Evolutionary conservation across 2,329 filamentous ascomycete genomes (phyloP).

Genomic region (Penicillium sp.): DNA sequence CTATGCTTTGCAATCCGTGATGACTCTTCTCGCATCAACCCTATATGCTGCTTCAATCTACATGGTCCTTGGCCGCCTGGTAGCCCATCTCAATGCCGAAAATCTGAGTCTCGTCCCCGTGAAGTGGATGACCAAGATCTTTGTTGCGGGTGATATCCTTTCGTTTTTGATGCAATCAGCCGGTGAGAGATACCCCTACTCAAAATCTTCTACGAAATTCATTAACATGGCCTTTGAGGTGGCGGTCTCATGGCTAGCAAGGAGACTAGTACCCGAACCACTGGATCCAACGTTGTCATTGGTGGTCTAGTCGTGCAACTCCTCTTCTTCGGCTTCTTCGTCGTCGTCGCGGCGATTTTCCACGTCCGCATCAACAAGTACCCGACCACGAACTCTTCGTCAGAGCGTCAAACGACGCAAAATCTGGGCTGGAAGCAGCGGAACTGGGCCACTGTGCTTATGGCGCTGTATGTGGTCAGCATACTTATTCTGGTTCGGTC

Average conservation of each 20-base stretch:
- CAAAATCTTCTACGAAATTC: not conserved
- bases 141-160: conserved; percentile 35
- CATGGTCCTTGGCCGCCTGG: conserved; percentile 41
- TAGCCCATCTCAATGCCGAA: conserved; percentile 35
- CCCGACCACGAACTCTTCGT: conserved; percentile 12
- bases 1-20: conserved; percentile 35
- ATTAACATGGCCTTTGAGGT: conserved; percentile 16
- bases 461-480: conserved; percentile 21
- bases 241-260: conserved; percentile 30
- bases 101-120: conserved; percentile 30
- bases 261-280: conserved; percentile 12
- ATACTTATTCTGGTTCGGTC: conserved; percentile 28
- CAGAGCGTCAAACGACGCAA: conserved; percentile 7
- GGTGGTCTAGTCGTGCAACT: conserved; percentile 60
- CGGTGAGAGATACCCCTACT: conserved; percentile 17
- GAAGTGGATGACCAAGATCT: conserved; percentile 41
- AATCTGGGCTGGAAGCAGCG: conserved; percentile 17
- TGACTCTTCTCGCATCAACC: conserved; percentile 40
- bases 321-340: conserved; percentile 58
- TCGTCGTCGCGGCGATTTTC: conserved; percentile 52
- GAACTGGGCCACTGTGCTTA: conserved; percentile 19
- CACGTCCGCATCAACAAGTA: conserved; percentile 43
- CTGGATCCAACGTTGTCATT: conserved; percentile 48
- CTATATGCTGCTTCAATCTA: conserved; percentile 44
- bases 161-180: conserved; percentile 34